phyloP scores from a whole-genome alignment of 2,329 filamentous ascomycete genomes.

The Claviceps cyperi region DNA sequence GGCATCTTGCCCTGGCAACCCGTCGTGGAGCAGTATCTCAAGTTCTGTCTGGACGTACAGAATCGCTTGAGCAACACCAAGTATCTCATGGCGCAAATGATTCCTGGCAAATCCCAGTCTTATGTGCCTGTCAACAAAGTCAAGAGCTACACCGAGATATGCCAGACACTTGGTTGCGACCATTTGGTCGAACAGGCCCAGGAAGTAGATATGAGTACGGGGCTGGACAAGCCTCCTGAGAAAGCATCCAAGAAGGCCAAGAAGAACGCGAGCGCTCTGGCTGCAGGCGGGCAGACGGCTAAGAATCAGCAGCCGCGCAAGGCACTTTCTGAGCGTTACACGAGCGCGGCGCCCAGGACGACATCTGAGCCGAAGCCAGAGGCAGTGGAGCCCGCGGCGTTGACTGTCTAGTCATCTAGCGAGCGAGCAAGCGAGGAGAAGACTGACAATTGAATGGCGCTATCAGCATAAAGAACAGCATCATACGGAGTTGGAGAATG shows the following conservation, averaged over 20 bases:
- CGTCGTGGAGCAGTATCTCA: slow-evolving; percentile 63
- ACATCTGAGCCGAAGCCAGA: slow-evolving; percentile 10
- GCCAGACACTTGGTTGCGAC: slow-evolving; percentile 49
- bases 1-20: slow-evolving; percentile 62
- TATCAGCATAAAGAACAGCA: background rate
- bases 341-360: slow-evolving; percentile 6
- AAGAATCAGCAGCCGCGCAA: slow-evolving; percentile 19
- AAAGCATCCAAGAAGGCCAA: slow-evolving; percentile 16
- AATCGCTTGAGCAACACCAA: slow-evolving; percentile 92
- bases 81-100: slow-evolving; percentile 70
- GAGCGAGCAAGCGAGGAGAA: background rate
- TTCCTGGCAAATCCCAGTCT: slow-evolving; percentile 60
- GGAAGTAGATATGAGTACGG: slow-evolving; percentile 49
- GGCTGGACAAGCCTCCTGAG: slow-evolving; percentile 36
- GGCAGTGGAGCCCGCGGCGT: slow-evolving; percentile 10
- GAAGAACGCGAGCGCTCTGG: slow-evolving; percentile 27
- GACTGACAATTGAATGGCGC: background rate
- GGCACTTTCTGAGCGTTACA: slow-evolving; percentile 21
- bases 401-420: slow-evolving; percentile 4
- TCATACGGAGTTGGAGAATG: background rate
- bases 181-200: slow-evolving; percentile 49
- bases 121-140: slow-evolving; percentile 47
- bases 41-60: slow-evolving; percentile 57
- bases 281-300: slow-evolving; percentile 31
- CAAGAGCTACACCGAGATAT: slow-evolving; percentile 58